Percentiles rank a stretch among this genome's conserved stretches.
phyloP scores from a whole-genome alignment of 108 stramenopile genomes.

The Mayamaea pseudoterrestris region DNA sequence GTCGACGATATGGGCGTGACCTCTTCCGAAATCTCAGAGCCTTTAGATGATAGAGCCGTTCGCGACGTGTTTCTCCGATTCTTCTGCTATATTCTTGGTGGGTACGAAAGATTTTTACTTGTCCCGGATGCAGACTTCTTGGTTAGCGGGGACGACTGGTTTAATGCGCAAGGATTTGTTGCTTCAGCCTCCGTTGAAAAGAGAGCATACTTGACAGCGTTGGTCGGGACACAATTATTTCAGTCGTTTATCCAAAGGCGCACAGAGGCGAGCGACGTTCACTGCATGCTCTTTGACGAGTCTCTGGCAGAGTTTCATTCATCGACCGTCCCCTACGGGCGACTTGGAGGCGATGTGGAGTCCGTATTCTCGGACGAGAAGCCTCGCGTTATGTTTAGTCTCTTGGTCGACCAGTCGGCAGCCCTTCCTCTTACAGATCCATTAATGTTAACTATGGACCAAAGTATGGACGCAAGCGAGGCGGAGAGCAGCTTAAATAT shows the following conservation, averaged over 20 bases:
- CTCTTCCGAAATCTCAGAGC: conserved; percentile 14
- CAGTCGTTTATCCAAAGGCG: conserved; percentile 79
- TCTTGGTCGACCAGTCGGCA: conserved; percentile 73
- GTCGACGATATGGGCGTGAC: conserved; percentile 12
- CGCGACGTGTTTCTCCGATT: conserved; percentile 77
- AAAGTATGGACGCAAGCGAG: conserved; percentile 38
- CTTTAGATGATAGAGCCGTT: conserved; percentile 71
- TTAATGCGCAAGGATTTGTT: conserved; percentile 68
- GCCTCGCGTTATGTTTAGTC: conserved; percentile 35
- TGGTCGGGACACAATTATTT: conserved; percentile 71
- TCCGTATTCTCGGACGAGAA: conserved; percentile 13
- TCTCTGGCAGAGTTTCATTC: conserved; percentile 69
- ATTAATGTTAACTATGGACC: conserved; percentile 14
- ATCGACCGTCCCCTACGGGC: conserved; percentile 53
- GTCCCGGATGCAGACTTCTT: conserved; percentile 81
- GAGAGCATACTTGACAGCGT: conserved; percentile 32
- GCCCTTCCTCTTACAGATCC: conserved; percentile 21
- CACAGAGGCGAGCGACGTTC: conserved; percentile 79
- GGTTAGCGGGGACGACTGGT: conserved; percentile 79
- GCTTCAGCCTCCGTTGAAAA: conserved; percentile 41
- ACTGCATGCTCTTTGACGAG: conserved; percentile 76
- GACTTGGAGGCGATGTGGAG: conserved; percentile 52
- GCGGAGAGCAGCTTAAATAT: not conserved
- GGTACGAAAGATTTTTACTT: conserved; percentile 72
- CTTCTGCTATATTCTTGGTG: conserved; percentile 62